Base-by-base conservation (phyloP, 2,329 filamentous ascomycete species). In the Cercospora sesami region DNA sequence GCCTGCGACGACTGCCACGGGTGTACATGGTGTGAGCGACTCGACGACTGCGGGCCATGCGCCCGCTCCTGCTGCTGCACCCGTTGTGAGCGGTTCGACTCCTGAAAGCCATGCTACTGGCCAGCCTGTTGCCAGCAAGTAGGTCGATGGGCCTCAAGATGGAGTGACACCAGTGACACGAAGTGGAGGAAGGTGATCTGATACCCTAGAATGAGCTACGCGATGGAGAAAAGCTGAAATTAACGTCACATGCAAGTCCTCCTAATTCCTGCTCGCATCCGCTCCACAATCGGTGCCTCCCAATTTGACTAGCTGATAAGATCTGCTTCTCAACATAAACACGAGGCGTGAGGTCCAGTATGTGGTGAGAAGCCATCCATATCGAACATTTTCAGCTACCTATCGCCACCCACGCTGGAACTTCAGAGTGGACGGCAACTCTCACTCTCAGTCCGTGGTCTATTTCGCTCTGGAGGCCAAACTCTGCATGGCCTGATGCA, bases 61-160 rank as follows among this genome's bases (percentile, higher is more conserved):
- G 5, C 23, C 48, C 2, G 48, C 48, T n/a, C 48, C 48, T 12
- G 48, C 48, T 28, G 48, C 48, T 26, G 23, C 48, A 16, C 48
- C 48, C 1, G 48, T 26, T 8, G 48, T 55, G 16, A 28, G 48
- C 4, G 48, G 21, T 1, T 55, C 55, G 2, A 36, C 55, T 16
- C 55, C 30, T 18, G 10, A 36, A 7, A 68, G 63, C 33, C 51
- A 68, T 39, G 59, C 63, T 7, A 59, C 63, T 12, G 59, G 45
- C 16, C 57, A 60, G 28, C 64, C 64, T 21, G 60, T 62, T 18
- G 30, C 23, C 9, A 16, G 28, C 55, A 59, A 59, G 16, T 59
- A 28, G 26, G 6, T 18, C 7, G 26, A 4, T 8, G 4, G 16
- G 16, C 10, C 16, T 30, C 10, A 33, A 30, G 30, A 14, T 18